Evolutionary conservation across 306 rosid genomes (phyloP).

Genomic region (Quercus cerris): DNA sequence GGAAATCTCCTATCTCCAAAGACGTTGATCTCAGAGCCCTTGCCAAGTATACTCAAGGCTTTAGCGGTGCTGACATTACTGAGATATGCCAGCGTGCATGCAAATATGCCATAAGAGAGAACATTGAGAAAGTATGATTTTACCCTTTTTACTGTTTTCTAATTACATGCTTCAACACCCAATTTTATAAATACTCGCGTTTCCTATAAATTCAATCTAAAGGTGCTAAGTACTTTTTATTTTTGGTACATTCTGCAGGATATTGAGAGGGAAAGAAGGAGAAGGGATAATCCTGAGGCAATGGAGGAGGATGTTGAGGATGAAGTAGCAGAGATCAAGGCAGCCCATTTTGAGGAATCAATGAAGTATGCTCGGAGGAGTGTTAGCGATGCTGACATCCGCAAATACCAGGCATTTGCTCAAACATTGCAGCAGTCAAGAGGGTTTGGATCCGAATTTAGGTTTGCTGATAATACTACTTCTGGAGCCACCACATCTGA

Average conservation of each 20-base stretch:
- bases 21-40: slow-evolving; percentile 91
- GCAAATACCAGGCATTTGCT: slow-evolving; percentile 96
- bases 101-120: slow-evolving; percentile 97
- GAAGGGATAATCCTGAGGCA: slow-evolving; percentile 83
- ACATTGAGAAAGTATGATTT: slow-evolving; percentile 83
- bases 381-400: slow-evolving; percentile 96
- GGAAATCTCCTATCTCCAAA: slow-evolving; percentile 88
- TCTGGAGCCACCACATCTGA: slow-evolving; percentile 49
- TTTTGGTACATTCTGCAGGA: slow-evolving; percentile 46
- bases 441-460: slow-evolving; percentile 88
- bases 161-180: neutral
- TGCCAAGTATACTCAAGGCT: slow-evolving; percentile 97
- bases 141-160: neutral
- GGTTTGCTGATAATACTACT: slow-evolving; percentile 58
- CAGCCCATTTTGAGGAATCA: slow-evolving; percentile 95
- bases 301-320: slow-evolving; percentile 96
- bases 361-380: slow-evolving; percentile 97
- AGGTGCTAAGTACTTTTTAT: neutral
- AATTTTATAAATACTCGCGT: too few relatives aligned
- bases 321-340: slow-evolving; percentile 85
- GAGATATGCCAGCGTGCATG: slow-evolving; percentile 96
- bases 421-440: slow-evolving; percentile 98
- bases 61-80: slow-evolving; percentile 96
- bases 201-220: neutral
- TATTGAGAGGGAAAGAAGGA: slow-evolving; percentile 87